Conservation (phyloP, 495 filamentous ascomycete genomes). For the Diplogelasinospora grovesii region DNA sequence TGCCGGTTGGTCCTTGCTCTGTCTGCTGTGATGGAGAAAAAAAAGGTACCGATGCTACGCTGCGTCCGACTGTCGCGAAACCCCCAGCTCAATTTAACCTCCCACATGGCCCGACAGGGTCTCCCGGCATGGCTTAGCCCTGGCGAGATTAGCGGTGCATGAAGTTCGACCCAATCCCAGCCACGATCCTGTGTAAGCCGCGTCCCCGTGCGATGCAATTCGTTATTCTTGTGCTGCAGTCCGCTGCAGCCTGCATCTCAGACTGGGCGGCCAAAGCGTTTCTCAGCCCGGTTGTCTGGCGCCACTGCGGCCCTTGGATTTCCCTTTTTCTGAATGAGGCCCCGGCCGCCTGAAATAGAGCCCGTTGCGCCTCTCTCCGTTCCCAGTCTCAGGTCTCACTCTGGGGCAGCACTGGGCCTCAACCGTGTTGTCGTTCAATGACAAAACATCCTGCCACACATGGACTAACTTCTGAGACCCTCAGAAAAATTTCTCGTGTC, state of each 20-base stretch:
- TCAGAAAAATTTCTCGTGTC: background rate
- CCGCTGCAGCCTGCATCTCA: background rate
- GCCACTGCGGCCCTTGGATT: no score
- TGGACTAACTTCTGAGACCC: no score
- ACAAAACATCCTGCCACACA: no score
- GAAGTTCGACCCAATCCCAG: slow-evolving; percentile 24
- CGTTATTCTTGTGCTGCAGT: slow-evolving; percentile 1
- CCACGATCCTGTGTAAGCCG: slow-evolving; percentile 17
- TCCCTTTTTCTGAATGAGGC: background rate
- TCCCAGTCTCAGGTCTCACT: background rate
- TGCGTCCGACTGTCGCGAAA: slow-evolving; percentile 1
- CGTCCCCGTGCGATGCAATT: slow-evolving; percentile 3
- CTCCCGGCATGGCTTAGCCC: slow-evolving; percentile 19
- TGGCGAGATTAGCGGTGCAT: slow-evolving; percentile 31
- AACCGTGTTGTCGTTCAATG: background rate
- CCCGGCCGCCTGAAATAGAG: slow-evolving; percentile 14
- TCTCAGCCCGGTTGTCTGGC: no score
- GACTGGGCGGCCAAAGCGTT: slow-evolving; percentile 6
- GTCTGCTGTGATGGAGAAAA: no score
- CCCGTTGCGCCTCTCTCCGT: slow-evolving; percentile 4
- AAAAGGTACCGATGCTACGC: slow-evolving; percentile 7
- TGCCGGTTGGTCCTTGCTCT: no score
- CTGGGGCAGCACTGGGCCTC: background rate
- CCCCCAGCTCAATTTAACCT: slow-evolving; percentile 8
- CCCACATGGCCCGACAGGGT: slow-evolving; percentile 21